Percentiles rank a stretch among this genome's conserved stretches.
phyloP scores from a whole-genome alignment of 2,329 filamentous ascomycete genomes.

The Xylaria arbuscula region DNA sequence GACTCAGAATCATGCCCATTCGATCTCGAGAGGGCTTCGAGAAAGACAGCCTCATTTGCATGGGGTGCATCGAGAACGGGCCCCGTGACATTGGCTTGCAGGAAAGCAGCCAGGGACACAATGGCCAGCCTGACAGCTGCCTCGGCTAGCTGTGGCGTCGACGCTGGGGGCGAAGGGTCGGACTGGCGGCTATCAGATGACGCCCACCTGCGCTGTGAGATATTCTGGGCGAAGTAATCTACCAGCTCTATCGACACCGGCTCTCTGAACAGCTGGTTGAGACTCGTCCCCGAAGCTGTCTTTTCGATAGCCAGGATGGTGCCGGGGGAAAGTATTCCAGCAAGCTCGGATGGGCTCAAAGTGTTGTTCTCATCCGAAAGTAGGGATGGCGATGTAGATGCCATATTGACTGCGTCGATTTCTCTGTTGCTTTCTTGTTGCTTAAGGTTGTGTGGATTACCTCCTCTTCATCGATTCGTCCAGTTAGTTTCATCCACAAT shows the following conservation, averaged over 20 bases:
- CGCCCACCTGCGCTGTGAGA: background rate
- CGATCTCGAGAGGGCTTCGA: constrained; percentile 50
- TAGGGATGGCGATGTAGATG: background rate
- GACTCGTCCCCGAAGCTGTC: constrained; percentile 12
- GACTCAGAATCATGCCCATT: constrained; percentile 11
- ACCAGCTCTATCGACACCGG: constrained; percentile 24
- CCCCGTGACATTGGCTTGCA: constrained; percentile 81
- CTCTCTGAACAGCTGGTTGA: constrained; percentile 22
- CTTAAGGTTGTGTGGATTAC: background rate
- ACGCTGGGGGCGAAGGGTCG: background rate
- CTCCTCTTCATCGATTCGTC: no score
- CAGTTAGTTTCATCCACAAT: background rate
- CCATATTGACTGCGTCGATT: constrained; percentile 2
- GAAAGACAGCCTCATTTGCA: constrained; percentile 44
- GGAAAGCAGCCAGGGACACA: constrained; percentile 73
- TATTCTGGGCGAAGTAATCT: constrained; percentile 21
- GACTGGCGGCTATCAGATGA: background rate
- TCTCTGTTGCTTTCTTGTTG: background rate
- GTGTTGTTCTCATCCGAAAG: no score
- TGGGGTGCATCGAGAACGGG: constrained; percentile 65
- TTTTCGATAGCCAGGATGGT: constrained; percentile 26
- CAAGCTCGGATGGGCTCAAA: background rate
- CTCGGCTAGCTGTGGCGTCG: constrained; percentile 2
- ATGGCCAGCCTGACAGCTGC: constrained; percentile 60
- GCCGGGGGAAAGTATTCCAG: constrained; percentile 16